Evolutionary conservation across 345 rosid species (phyloP).

Genomic region (Syzygium jambos): DNA sequence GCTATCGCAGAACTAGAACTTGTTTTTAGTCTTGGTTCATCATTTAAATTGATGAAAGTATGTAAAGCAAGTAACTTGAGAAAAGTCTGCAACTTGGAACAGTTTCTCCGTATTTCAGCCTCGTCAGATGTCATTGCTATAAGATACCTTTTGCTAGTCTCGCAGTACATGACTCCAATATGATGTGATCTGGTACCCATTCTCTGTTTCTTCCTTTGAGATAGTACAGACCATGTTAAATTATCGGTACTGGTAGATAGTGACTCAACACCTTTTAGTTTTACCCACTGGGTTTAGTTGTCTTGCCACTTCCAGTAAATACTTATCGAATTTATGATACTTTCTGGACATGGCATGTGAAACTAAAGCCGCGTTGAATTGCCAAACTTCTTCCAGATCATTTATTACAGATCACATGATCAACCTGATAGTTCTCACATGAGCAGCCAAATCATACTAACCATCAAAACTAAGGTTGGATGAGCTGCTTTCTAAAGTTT

Average conservation of each 20-base stretch:
- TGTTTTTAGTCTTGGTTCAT: neutral
- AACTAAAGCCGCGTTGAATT: neutral
- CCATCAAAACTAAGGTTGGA: neutral
- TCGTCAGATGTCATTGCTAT: neutral
- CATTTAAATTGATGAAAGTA: neutral
- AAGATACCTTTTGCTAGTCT: neutral
- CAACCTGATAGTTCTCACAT: neutral
- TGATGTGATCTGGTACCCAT: rapidly evolving
- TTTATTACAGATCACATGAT: neutral
- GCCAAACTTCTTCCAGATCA: neutral
- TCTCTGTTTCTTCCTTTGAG: neutral
- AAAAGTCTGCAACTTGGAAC: neutral
- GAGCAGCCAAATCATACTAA: neutral
- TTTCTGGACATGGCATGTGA: neutral
- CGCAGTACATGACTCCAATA: neutral
- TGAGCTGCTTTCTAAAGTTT: neutral
- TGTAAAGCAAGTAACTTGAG: neutral
- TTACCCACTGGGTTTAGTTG: neutral
- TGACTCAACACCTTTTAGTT: neutral
- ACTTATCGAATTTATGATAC: neutral
- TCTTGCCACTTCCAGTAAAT: neutral
- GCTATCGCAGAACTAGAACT: neutral
- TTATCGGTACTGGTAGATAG: neutral
- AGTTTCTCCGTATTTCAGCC: neutral
- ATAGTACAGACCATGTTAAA: neutral